Conservation (phyloP, 805 yeast species). For the Teunomyces tritomae region DNA sequence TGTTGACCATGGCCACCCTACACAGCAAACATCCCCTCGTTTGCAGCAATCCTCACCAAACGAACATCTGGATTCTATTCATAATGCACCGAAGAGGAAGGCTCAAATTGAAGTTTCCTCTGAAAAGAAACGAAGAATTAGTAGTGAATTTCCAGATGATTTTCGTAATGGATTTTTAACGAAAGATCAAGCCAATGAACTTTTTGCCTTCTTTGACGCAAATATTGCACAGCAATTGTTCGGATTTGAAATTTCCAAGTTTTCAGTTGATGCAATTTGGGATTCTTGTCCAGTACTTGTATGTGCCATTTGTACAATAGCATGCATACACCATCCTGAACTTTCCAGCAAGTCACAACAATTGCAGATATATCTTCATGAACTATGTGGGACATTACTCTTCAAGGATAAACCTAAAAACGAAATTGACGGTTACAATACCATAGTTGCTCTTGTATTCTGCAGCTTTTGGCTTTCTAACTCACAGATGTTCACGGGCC, state of each 20-base stretch:
- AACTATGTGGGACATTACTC: constrained; percentile 32
- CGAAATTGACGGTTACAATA: constrained; percentile 53
- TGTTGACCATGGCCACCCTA: neutral
- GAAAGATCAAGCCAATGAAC: constrained; percentile 42
- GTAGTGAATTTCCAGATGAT: constrained; percentile 20
- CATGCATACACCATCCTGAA: constrained; percentile 58
- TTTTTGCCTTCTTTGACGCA: constrained; percentile 51
- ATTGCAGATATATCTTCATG: constrained; percentile 31
- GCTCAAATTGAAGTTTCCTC: neutral
- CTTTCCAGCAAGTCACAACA: constrained; percentile 26
- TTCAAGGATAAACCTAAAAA: constrained; percentile 37
- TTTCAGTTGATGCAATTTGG: constrained; percentile 52
- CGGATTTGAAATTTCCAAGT: constrained; percentile 57
- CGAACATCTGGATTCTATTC: neutral
- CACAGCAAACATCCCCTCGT: neutral
- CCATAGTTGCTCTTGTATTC: constrained; percentile 59
- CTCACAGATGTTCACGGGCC: constrained; percentile 61
- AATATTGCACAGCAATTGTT: constrained; percentile 62
- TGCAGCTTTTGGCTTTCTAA: constrained; percentile 71
- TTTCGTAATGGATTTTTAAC: constrained; percentile 38
- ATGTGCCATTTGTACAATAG: constrained; percentile 58
- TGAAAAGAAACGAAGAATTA: neutral
- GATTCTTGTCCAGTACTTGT: constrained; percentile 54
- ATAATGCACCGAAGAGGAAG: neutral
- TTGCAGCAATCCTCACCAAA: neutral